phyloP scores from a whole-genome alignment of 441 rosid species.

The Melastoma candidum region DNA sequence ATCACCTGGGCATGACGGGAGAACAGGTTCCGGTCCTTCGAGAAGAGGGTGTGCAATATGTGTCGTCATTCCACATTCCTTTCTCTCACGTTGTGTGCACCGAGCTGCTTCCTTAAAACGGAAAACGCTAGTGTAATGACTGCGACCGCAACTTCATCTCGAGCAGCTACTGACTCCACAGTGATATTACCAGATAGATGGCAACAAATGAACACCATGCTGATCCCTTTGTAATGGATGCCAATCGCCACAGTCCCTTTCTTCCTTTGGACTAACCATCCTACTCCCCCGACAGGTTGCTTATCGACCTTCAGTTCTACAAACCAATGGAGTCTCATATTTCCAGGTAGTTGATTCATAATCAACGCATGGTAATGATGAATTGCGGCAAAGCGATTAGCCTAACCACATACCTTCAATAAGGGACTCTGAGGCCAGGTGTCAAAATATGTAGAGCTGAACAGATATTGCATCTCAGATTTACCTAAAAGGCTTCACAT shows the following conservation, averaged over 20 bases:
- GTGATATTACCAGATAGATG: conserved; percentile 54
- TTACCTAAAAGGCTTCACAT: conserved; percentile 39
- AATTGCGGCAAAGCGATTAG: background rate
- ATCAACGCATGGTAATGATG: background rate
- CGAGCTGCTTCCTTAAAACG: conserved; percentile 33
- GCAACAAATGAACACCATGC: conserved; percentile 50
- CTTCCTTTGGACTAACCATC: conserved; percentile 54
- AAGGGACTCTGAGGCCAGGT: conserved; percentile 29
- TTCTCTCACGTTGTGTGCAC: conserved; percentile 49
- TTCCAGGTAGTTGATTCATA: background rate
- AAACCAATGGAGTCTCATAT: background rate
- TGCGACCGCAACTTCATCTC: background rate
- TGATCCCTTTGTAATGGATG: conserved; percentile 43
- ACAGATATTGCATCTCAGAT: conserved; percentile 49
- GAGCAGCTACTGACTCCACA: background rate
- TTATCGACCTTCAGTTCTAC: conserved; percentile 47
- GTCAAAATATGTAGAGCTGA: conserved; percentile 53
- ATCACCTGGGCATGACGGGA: too few relatives aligned
- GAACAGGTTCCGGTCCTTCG: conserved; percentile 21
- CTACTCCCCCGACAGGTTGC: conserved; percentile 51
- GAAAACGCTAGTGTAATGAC: background rate
- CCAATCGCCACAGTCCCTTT: conserved; percentile 72
- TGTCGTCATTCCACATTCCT: conserved; percentile 42
- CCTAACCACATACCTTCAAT: conserved; percentile 26
- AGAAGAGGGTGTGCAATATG: conserved; percentile 44